Base-by-base conservation (phyloP, 2,329 filamentous ascomycete species). In the Rhinocladiella similis region DNA sequence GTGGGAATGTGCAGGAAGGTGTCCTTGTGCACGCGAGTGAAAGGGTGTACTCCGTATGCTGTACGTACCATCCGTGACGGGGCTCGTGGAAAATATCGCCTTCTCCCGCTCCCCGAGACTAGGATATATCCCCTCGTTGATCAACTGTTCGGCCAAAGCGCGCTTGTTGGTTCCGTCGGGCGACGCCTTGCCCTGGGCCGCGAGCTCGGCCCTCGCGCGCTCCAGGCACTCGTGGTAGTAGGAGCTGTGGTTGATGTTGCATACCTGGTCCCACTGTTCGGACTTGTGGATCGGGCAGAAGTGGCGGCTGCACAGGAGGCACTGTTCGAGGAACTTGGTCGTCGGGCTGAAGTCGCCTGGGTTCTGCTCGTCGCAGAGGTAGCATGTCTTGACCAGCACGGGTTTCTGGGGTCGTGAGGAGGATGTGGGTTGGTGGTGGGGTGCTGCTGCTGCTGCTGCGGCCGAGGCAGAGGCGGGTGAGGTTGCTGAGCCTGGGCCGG, bases 281-380 rank as follows among this genome's bases (percentile, higher is more conserved):
- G 63, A 61, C 39, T 63, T 61, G 60, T 65, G 63, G 50, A 65
- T 62, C 25, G 61, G 63, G 52, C 63, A 65, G 55, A 64, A 65
- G 42, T 62, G 41, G 1, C 63, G 62, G 5, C 57, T 57, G 55
- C 63, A 66, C 18, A 66, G 57, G 19, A 66, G 57, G 50, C 63
- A 66, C 14, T 53, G 45, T 46, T 63, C 58, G 58, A 66, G 63
- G 56, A 49, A 64, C 42, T 66, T 66, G 35, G 63, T 66, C 9
- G 63, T 66, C 2, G 63, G 63, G n/a, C 50, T 55, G 58, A 66
- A 66, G 53, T 66, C 63, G 46, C 63, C 63, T 2, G 63, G 63
- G 47, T 66, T 66, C 43, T 66, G 63, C 54, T 66, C 63, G 59
- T 66, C 63, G 48, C 63, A 66, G 38, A 66, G 63, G 52, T 64